These are phyloP conservation scores for Astrothelium subdiscretum DNA, from an alignment of 495 filamentous ascomycete genomes.

Conservation along the genomic window DNA sequence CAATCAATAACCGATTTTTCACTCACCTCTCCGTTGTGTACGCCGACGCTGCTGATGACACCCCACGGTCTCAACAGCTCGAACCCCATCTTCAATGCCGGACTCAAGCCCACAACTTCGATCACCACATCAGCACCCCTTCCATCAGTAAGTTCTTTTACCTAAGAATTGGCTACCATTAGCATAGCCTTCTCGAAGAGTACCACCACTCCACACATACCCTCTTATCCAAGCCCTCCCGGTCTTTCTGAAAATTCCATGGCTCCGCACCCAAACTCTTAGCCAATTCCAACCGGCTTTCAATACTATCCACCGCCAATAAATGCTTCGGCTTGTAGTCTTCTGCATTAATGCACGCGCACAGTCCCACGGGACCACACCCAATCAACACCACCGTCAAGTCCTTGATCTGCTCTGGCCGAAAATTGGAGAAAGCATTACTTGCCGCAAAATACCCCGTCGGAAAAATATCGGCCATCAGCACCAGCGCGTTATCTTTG, in stretches of 20 bases:
- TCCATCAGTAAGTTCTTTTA: slow-evolving; percentile 67
- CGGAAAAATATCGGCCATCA: slow-evolving; percentile 79
- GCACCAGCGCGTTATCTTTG: slow-evolving; percentile 64
- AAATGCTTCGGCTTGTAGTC: slow-evolving; percentile 72
- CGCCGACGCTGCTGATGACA: slow-evolving; percentile 76
- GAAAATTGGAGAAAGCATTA: slow-evolving; percentile 65
- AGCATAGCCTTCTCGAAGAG: neutral
- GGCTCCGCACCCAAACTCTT: slow-evolving; percentile 71
- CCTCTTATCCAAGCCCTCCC: slow-evolving; percentile 53
- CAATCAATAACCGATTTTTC: neutral
- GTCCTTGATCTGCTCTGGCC: slow-evolving; percentile 48
- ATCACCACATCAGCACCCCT: slow-evolving; percentile 84
- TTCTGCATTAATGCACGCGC: slow-evolving; percentile 71
- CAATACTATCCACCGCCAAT: slow-evolving; percentile 76
- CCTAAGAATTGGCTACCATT: slow-evolving; percentile 14
- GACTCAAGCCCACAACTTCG: slow-evolving; percentile 80
- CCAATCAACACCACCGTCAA: slow-evolving; percentile 74
- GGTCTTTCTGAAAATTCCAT: slow-evolving; percentile 65
- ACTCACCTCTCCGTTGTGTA: slow-evolving; percentile 76
- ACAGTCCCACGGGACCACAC: slow-evolving; percentile 67
- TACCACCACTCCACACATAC: neutral
- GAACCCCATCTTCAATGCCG: slow-evolving; percentile 71
- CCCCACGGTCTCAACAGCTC: slow-evolving; percentile 83
- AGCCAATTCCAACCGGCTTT: slow-evolving; percentile 66
- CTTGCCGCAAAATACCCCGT: slow-evolving; percentile 85